Evolutionary conservation across 139 green algal genomes (phyloP).

Genomic region (Chlorella vulgaris): DNA sequence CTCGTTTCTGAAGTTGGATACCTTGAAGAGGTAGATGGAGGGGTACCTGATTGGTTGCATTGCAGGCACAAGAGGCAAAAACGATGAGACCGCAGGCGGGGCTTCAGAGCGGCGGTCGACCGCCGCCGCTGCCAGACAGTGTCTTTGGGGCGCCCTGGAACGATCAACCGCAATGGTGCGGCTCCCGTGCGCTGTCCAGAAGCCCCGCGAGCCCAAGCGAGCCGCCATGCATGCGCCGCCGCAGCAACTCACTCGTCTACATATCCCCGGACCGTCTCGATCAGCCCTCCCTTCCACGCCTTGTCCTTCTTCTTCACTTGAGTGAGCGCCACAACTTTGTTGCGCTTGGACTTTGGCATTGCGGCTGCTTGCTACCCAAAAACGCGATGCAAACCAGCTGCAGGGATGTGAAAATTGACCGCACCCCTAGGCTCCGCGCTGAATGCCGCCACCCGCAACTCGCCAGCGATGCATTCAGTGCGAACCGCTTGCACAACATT

Average conservation of each 20-base stretch:
- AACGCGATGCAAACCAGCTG: too few relatives aligned
- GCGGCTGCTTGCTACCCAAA: neutral
- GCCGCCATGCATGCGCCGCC: neutral
- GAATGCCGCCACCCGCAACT: too few relatives aligned
- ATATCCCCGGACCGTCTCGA: slow-evolving; percentile 70
- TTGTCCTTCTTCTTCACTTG: slow-evolving; percentile 95
- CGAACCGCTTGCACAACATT: too few relatives aligned
- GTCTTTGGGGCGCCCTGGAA: neutral
- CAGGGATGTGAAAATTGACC: too few relatives aligned
- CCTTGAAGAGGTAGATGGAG: slow-evolving; percentile 84
- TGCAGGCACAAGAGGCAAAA: slow-evolving; percentile 32
- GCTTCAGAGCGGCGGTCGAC: neutral
- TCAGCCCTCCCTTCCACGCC: slow-evolving; percentile 89
- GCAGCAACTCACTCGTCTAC: slow-evolving; percentile 77
- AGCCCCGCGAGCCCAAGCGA: neutral
- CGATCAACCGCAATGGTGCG: neutral
- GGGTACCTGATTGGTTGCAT: too few relatives aligned
- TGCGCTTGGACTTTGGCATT: slow-evolving; percentile 93
- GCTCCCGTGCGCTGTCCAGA: neutral
- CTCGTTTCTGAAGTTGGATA: slow-evolving; percentile 94
- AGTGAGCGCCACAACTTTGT: slow-evolving; percentile 84
- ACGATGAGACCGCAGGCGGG: neutral
- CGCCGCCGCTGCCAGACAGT: neutral
- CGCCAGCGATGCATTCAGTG: too few relatives aligned
- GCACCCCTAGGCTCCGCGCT: too few relatives aligned